Evolutionary conservation across 371 early-diverging fungal species (phyloP).

Genomic region (Funneliformis caledonium): DNA sequence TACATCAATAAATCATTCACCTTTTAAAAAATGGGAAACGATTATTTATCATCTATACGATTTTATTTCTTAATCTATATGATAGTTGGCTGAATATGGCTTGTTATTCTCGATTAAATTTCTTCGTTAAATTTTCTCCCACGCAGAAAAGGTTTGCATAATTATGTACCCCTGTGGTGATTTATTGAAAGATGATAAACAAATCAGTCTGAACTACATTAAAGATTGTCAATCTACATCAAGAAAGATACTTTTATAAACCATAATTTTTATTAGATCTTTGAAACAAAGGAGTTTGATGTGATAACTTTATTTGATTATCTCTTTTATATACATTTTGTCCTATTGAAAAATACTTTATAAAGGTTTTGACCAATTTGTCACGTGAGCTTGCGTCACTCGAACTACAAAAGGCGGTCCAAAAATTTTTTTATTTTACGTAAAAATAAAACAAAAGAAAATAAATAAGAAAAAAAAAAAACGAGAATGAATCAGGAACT

Average conservation of each 20-base stretch:
- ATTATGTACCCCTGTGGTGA: neutral
- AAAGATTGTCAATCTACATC: conserved; percentile 1
- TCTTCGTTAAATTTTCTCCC: neutral
- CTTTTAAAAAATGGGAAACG: no score
- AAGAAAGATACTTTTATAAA: neutral
- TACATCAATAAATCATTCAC: no score
- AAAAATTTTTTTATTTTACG: no score
- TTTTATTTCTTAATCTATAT: no score
- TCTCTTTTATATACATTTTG: neutral
- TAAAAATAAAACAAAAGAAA: no score
- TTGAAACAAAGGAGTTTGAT: neutral
- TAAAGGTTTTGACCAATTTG: no score
- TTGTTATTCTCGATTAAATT: neutral
- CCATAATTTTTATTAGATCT: neutral
- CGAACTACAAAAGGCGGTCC: no score
- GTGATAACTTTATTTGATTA: conserved; percentile 1
- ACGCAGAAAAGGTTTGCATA: neutral
- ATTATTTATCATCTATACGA: neutral
- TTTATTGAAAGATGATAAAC: neutral
- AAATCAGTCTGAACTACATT: neutral
- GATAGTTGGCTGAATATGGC: neutral
- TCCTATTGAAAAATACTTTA: neutral
- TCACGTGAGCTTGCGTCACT: no score
- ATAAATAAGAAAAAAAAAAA: no score
- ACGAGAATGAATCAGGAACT: no score